A percentile compares a stretch with the other conserved stretches of the same genome.
These are phyloP conservation scores for Rhodosporidiobolus odoratus DNA, from an alignment of 768 basidiomycete genomes.

Conservation along the genomic window DNA sequence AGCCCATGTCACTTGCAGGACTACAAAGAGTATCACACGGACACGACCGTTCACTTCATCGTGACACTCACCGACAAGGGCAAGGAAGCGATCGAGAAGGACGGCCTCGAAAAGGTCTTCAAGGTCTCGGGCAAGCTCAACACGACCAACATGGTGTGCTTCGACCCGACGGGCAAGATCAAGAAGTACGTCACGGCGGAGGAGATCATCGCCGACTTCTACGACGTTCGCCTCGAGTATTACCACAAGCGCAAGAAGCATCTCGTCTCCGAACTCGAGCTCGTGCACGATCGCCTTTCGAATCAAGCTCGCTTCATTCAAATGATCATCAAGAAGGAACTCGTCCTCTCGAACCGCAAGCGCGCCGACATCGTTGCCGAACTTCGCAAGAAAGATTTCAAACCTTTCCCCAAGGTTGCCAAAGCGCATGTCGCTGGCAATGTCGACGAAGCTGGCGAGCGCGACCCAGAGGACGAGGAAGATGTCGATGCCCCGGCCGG, in stretches of 20 bases:
- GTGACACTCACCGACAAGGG: slow-evolving; percentile 73
- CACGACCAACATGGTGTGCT: slow-evolving; percentile 97
- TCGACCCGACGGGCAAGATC: slow-evolving; percentile 93
- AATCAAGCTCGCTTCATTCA: slow-evolving; percentile 96
- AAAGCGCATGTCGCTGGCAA: slow-evolving; percentile 66
- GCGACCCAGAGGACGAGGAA: slow-evolving; percentile 56
- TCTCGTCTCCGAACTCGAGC: slow-evolving; percentile 74
- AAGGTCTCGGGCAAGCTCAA: slow-evolving; percentile 76
- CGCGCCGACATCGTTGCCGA: slow-evolving; percentile 79
- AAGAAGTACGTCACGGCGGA: slow-evolving; percentile 85
- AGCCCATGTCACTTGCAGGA: slow-evolving; percentile 57
- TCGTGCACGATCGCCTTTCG: slow-evolving; percentile 71
- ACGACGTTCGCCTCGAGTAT: slow-evolving; percentile 74
- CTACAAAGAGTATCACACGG: slow-evolving; percentile 94
- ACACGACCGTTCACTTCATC: slow-evolving; percentile 80
- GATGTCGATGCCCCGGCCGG: slow-evolving; percentile 51
- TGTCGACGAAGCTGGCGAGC: slow-evolving; percentile 55
- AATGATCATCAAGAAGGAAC: slow-evolving; percentile 84
- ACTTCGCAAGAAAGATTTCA: slow-evolving; percentile 74
- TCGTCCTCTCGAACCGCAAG: slow-evolving; percentile 78
- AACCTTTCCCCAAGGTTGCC: slow-evolving; percentile 76
- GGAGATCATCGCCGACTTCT: slow-evolving; percentile 89
- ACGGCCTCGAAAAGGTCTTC: slow-evolving; percentile 86
- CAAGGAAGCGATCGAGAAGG: slow-evolving; percentile 77
- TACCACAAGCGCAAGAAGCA: slow-evolving; percentile 97